These are phyloP conservation scores for Ganoderma leucocontextum DNA, from an alignment of 1,284 basidiomycete genomes.

Conservation along the genomic window DNA sequence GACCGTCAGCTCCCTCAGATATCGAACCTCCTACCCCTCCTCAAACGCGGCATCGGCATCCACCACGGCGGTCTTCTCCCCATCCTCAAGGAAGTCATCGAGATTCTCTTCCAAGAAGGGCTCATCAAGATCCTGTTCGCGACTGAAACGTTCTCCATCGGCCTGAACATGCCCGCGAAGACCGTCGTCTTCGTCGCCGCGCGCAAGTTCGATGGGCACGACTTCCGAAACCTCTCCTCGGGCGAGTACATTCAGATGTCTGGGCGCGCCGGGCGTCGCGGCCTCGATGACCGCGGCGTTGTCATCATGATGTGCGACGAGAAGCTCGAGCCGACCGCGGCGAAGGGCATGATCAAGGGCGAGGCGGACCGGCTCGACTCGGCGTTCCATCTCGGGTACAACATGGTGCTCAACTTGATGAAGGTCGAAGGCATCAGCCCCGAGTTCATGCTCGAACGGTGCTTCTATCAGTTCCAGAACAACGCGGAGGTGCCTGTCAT, in stretches of 20 bases:
- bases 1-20: conserved; percentile 96
- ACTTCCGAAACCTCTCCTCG: conserved; percentile 90
- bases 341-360: conserved; percentile 98
- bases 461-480: conserved; percentile 99
- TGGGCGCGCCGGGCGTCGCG: conserved; percentile 96
- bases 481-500: conserved; percentile 88
- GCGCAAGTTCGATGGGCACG: conserved; percentile 95
- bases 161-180: conserved; percentile 99
- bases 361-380: conserved; percentile 98
- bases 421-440: conserved; percentile 98
- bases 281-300: conserved; percentile 97
- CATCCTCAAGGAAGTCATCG: conserved; percentile 98
- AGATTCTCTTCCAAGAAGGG: conserved; percentile 99
- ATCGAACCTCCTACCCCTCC: conserved; percentile 89
- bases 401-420: conserved; percentile 99
- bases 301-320: conserved; percentile 99
- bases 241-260: conserved; percentile 99
- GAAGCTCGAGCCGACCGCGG: conserved; percentile 92
- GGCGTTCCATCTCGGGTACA: conserved; percentile 98
- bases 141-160: conserved; percentile 99
- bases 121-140: conserved; percentile 99
- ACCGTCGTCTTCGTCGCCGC: conserved; percentile 98
- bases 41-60: conserved; percentile 97
- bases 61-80: conserved; percentile 98
- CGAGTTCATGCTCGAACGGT: conserved; percentile 97